These are phyloP conservation scores for Dimocarpus longan DNA, from an alignment of 345 rosid genomes.

Conservation along the genomic window DNA sequence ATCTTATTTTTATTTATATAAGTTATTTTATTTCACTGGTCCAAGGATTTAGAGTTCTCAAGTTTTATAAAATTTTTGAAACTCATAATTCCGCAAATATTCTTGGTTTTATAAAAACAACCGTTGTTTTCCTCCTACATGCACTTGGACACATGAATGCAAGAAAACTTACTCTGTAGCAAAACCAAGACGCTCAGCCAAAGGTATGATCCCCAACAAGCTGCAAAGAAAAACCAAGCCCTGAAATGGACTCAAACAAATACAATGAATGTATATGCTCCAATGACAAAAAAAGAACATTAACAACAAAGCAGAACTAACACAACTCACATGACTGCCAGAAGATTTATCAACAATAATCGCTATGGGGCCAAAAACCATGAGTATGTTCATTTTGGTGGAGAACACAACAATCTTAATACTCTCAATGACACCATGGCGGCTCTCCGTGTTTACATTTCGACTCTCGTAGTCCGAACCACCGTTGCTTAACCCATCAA, in stretches of 20 bases:
- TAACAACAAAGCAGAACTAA: not conserved
- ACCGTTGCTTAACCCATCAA: not conserved
- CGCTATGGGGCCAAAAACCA: conserved; percentile 39
- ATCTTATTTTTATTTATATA: no score
- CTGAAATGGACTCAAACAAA: conserved; percentile 27
- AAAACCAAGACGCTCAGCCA: conserved; percentile 59
- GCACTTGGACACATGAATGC: not conserved
- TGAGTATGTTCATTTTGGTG: conserved; percentile 29
- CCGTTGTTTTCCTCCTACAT: no score
- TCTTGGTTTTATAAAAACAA: no score
- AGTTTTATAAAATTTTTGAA: no score
- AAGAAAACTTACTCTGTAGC: conserved; percentile 45
- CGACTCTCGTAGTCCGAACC: not conserved
- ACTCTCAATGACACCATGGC: conserved; percentile 17
- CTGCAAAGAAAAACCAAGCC: conserved; percentile 50
- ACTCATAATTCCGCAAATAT: no score
- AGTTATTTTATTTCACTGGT: no score
- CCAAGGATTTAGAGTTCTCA: no score
- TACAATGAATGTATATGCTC: not conserved
- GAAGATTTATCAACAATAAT: conserved; percentile 25
- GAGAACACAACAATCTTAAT: conserved; percentile 35
- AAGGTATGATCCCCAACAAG: conserved; percentile 51
- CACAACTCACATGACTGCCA: conserved; percentile 32
- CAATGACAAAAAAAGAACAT: not conserved
- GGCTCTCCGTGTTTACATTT: not conserved